A percentile compares a stretch with the other conserved stretches of the same genome.
These are phyloP conservation scores for Fusarium sp. DNA, from an alignment of 2,329 filamentous ascomycete species.

Conservation along the genomic window DNA sequence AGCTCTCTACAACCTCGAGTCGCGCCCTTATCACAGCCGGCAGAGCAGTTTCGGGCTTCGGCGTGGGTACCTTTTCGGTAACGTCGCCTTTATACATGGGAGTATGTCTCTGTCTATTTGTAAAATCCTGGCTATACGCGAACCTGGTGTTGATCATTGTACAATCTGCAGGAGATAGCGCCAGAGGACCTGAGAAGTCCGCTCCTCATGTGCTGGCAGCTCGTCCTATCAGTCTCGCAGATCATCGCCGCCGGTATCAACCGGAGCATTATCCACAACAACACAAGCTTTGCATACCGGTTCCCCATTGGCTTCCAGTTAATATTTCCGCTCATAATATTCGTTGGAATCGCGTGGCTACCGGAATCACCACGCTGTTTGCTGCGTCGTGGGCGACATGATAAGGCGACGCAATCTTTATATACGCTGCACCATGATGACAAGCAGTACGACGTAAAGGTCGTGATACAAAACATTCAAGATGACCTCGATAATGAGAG, in stretches of 20 bases:
- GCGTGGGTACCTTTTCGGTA: constrained; percentile 56
- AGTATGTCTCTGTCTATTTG: constrained; percentile 31
- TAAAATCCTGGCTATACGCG: not conserved
- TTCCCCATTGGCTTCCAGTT: constrained; percentile 53
- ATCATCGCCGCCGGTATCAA: constrained; percentile 54
- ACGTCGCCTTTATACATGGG: constrained; percentile 57
- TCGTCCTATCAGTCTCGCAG: constrained; percentile 55
- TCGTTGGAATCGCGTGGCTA: constrained; percentile 43
- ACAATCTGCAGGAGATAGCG: constrained; percentile 46
- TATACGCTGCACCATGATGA: constrained; percentile 59
- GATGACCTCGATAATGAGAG: constrained; percentile 57
- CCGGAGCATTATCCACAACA: constrained; percentile 46
- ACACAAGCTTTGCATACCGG: constrained; percentile 51
- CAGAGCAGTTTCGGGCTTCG: constrained; percentile 40
- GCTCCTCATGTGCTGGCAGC: constrained; percentile 57
- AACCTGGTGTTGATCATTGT: not conserved
- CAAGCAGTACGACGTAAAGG: constrained; percentile 54
- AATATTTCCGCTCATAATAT: constrained; percentile 45
- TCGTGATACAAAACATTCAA: constrained; percentile 59
- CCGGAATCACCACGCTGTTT: constrained; percentile 51
- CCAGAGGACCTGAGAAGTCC: constrained; percentile 52
- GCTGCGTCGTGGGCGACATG: constrained; percentile 56
- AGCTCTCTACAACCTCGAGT: constrained; percentile 46
- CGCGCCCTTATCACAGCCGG: constrained; percentile 44
- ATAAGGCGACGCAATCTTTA: constrained; percentile 57